These are phyloP conservation scores for Colletotrichum scovillei DNA, from an alignment of 2,329 filamentous ascomycete species.

Conservation along the genomic window DNA sequence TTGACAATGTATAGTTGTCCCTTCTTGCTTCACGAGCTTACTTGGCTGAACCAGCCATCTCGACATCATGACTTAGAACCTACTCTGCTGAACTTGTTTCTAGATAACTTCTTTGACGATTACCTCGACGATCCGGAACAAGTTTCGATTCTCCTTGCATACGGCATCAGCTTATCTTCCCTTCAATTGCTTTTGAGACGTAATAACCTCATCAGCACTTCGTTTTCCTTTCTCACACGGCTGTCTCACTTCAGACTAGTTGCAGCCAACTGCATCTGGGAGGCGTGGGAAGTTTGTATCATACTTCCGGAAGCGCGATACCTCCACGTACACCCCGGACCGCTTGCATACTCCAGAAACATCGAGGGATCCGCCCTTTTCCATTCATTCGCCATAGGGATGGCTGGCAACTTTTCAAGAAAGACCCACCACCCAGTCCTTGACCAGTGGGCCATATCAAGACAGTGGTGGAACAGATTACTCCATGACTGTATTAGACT, in stretches of 20 bases:
- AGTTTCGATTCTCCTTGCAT: rapidly evolving
- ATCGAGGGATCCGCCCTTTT: not conserved
- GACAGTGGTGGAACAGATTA: not conserved
- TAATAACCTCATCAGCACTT: rapidly evolving
- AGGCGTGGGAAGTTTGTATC: not conserved
- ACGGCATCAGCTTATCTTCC: not conserved
- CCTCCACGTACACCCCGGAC: rapidly evolving
- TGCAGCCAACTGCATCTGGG: not conserved
- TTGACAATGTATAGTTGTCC: not conserved
- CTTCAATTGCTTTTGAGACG: not conserved
- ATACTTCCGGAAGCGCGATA: not conserved
- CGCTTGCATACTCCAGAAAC: not conserved
- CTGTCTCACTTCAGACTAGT: not conserved
- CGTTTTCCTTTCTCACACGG: not conserved
- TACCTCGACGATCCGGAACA: rapidly evolving
- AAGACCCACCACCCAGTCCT: too few species aligned
- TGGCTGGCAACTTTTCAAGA: not conserved
- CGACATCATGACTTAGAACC: not conserved
- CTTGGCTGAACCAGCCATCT: rapidly evolving
- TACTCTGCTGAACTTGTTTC: too few species aligned
- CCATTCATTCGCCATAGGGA: not conserved
- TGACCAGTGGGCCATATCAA: too few species aligned
- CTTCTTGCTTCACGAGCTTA: not conserved
- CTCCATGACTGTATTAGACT: not conserved
- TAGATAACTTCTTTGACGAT: not conserved